Conservation (phyloP, 2,329 filamentous ascomycete genomes). For the Orbilia ellipsospora region DNA sequence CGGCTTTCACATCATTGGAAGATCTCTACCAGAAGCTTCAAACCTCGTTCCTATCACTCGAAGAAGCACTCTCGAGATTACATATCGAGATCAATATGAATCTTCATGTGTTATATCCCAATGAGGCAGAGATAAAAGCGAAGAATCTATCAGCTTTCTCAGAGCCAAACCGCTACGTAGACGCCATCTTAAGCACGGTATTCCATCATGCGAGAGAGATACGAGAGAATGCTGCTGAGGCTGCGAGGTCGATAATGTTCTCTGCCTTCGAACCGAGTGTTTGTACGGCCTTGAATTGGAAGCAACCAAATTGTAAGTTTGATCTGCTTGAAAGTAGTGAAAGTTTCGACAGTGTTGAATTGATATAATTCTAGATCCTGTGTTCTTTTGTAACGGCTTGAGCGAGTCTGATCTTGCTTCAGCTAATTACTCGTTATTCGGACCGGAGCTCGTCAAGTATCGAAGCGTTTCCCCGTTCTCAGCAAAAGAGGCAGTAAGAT, state of each 20-base stretch:
- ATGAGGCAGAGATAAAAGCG: conserved; percentile 75
- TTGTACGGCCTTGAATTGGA: conserved; percentile 97
- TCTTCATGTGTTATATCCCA: conserved; percentile 90
- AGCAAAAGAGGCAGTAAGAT: conserved; percentile 92
- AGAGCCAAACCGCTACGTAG: conserved; percentile 87
- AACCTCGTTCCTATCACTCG: conserved; percentile 80
- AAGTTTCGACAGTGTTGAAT: background rate
- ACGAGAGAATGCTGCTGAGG: conserved; percentile 74
- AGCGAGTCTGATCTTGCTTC: conserved; percentile 66
- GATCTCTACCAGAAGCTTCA: conserved; percentile 78
- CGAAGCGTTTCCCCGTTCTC: conserved; percentile 69
- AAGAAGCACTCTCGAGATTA: conserved; percentile 78
- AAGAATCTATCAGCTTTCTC: conserved; percentile 77
- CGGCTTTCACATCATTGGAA: conserved; percentile 64
- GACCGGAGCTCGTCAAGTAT: conserved; percentile 73
- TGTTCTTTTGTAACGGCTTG: conserved; percentile 93
- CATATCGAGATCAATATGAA: conserved; percentile 87
- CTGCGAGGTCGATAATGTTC: conserved; percentile 88
- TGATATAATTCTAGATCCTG: conserved; percentile 72
- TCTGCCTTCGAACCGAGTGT: conserved; percentile 90
- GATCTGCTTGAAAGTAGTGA: background rate
- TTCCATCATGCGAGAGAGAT: conserved; percentile 87
- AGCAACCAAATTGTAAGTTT: conserved; percentile 88
- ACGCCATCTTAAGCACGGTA: conserved; percentile 82
- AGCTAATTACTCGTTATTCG: conserved; percentile 65